Evolutionary conservation across 2,329 filamentous ascomycete species (phyloP).

Genomic region (Penicillium sp.): DNA sequence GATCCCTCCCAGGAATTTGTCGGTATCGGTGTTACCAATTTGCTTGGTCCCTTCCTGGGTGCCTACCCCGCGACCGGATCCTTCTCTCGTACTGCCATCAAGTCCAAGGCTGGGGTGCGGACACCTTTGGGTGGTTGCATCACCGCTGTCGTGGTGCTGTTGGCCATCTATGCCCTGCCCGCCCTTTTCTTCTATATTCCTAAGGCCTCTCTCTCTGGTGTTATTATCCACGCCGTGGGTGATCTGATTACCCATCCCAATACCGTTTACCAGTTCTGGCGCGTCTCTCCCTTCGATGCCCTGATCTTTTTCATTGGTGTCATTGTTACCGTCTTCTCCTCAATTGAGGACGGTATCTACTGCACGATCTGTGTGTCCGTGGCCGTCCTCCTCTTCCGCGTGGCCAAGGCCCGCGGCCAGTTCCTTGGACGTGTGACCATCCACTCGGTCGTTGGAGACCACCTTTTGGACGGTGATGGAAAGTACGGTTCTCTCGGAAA

Average conservation of each 20-base stretch:
- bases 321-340: constrained; percentile 80
- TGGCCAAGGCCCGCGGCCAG: constrained; percentile 75
- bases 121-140: constrained; percentile 89
- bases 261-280: constrained; percentile 93
- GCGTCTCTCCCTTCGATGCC: constrained; percentile 84
- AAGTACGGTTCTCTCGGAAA: constrained; percentile 57
- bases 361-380: constrained; percentile 74
- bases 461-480: constrained; percentile 63
- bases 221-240: constrained; percentile 94
- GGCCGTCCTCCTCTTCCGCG: constrained; percentile 76
- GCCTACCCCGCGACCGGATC: constrained; percentile 92
- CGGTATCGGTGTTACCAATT: constrained; percentile 85
- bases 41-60: constrained; percentile 87
- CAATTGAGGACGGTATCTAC: constrained; percentile 92
- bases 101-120: constrained; percentile 91
- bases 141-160: constrained; percentile 77
- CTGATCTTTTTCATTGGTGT: constrained; percentile 93
- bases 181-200: constrained; percentile 94
- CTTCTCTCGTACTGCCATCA: constrained; percentile 94
- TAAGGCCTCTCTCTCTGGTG: constrained; percentile 72
- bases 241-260: constrained; percentile 90
- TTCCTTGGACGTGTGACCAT: constrained; percentile 83
- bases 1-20: constrained; percentile 95
- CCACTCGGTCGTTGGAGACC: constrained; percentile 78
- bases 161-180: constrained; percentile 86